Percentiles rank a stretch among this genome's conserved stretches.
Evolutionary conservation across 768 basidiomycete genomes (phyloP).

Genomic region (Tricholoma terreum): DNA sequence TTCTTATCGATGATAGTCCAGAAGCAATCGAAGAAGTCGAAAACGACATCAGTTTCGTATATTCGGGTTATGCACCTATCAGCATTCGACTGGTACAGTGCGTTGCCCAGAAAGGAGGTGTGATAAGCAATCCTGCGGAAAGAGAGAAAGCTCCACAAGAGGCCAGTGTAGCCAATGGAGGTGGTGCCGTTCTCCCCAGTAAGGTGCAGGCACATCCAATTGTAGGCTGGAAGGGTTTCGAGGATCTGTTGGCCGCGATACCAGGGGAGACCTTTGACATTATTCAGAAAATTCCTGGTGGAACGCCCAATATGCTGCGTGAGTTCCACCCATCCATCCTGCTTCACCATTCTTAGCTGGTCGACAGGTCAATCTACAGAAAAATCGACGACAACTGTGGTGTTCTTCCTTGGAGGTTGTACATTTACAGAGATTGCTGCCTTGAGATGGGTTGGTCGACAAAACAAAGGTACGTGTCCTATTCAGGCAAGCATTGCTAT

Average conservation of each 20-base stretch:
- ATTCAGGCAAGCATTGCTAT: slow-evolving; percentile 14
- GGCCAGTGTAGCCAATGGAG: slow-evolving; percentile 27
- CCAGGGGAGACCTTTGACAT: slow-evolving; percentile 88
- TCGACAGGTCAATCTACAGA: slow-evolving; percentile 48
- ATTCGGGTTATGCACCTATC: slow-evolving; percentile 96
- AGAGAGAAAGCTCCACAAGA: slow-evolving; percentile 43
- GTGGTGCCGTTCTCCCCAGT: slow-evolving; percentile 26
- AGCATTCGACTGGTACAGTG: slow-evolving; percentile 91
- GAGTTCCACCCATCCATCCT: slow-evolving; percentile 15
- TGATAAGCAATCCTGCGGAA: slow-evolving; percentile 76
- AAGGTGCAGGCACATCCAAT: slow-evolving; percentile 87
- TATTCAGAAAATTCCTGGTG: slow-evolving; percentile 40
- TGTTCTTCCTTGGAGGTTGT: slow-evolving; percentile 96
- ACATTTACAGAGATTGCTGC: slow-evolving; percentile 98
- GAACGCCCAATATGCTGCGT: slow-evolving; percentile 30
- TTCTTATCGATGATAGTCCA: slow-evolving; percentile 86
- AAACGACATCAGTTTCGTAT: slow-evolving; percentile 94
- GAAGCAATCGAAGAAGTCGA: slow-evolving; percentile 80
- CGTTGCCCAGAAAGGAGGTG: slow-evolving; percentile 85
- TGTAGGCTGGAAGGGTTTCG: slow-evolving; percentile 96
- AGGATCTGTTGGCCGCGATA: slow-evolving; percentile 78
- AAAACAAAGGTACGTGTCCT: slow-evolving; percentile 63
- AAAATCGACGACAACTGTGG: slow-evolving; percentile 76
- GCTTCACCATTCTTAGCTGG: slow-evolving; percentile 4
- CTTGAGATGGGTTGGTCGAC: slow-evolving; percentile 85